A percentile compares a stretch with the other conserved stretches of the same genome.
Evolutionary conservation across 768 basidiomycete genomes (phyloP).

Genomic region (Tricholoma matsutake): DNA sequence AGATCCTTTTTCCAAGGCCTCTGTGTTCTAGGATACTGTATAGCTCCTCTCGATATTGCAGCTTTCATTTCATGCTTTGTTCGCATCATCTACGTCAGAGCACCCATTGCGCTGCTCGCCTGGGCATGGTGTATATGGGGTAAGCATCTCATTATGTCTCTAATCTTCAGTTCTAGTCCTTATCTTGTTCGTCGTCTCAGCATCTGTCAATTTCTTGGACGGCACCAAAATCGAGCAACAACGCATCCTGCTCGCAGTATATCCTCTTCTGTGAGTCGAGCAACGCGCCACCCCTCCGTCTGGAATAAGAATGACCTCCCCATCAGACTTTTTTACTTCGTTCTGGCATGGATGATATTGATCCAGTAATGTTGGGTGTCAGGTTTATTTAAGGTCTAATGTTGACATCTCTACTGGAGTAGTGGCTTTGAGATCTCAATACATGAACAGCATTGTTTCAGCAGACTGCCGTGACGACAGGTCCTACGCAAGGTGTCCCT

Average conservation of each 20-base stretch:
- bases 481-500: too few relatives aligned
- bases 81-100: slow-evolving; percentile 79
- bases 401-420: neutral
- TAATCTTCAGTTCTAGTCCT: neutral
- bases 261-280: slow-evolving; percentile 82
- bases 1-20: slow-evolving; percentile 96
- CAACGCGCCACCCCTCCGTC: neutral
- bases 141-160: slow-evolving; percentile 33
- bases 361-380: slow-evolving; percentile 55
- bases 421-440: neutral
- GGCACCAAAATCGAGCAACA: slow-evolving; percentile 93
- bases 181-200: slow-evolving; percentile 34
- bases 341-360: slow-evolving; percentile 95
- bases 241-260: slow-evolving; percentile 88
- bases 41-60: slow-evolving; percentile 90
- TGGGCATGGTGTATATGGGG: slow-evolving; percentile 99
- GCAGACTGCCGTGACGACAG: neutral
- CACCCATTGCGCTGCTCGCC: slow-evolving; percentile 79
- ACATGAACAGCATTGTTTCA: neutral
- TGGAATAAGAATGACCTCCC: neutral
- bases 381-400: neutral
- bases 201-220: slow-evolving; percentile 92
- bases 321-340: slow-evolving; percentile 84
- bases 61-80: slow-evolving; percentile 87
- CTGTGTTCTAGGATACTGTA: slow-evolving; percentile 92